phyloP scores from a whole-genome alignment of 139 green algal genomes.

The Closterium sp. region DNA sequence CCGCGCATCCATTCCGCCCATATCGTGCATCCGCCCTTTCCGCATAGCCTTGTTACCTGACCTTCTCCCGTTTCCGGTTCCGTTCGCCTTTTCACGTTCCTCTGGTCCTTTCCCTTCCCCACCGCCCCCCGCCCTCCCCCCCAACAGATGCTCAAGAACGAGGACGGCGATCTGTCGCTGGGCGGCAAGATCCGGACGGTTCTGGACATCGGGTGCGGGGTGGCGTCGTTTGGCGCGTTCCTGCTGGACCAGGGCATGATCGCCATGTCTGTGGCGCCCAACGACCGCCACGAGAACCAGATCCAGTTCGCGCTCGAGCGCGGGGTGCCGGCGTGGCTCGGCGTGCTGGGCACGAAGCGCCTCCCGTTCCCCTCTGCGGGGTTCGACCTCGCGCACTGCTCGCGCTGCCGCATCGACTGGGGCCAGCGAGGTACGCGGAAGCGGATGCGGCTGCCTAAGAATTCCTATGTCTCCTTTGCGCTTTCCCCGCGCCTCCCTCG shows the following conservation, averaged over 20 bases:
- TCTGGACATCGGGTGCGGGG: slow-evolving; percentile 29
- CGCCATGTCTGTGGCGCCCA: slow-evolving; percentile 32
- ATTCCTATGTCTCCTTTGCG: no score
- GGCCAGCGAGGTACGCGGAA: slow-evolving; percentile 3
- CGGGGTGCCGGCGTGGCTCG: slow-evolving; percentile 10
- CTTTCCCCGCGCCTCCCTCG: not conserved
- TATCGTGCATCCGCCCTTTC: not conserved
- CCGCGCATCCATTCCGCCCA: no score
- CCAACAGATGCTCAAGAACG: not conserved
- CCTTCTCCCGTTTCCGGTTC: not conserved
- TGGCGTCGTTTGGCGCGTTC: slow-evolving; percentile 26
- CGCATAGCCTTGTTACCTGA: not conserved
- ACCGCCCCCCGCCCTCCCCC: not conserved
- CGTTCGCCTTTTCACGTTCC: not conserved
- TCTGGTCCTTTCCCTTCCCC: not conserved
- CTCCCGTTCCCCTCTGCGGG: slow-evolving; percentile 15
- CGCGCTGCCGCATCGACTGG: slow-evolving; percentile 41
- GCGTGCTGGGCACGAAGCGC: not conserved
- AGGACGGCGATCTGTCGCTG: slow-evolving; percentile 15
- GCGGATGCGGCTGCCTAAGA: no score
- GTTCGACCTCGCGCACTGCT: slow-evolving; percentile 35
- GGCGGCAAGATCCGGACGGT: slow-evolving; percentile 21
- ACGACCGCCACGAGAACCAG: slow-evolving; percentile 31
- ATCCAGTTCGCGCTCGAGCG: slow-evolving; percentile 35
- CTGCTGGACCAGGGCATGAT: slow-evolving; percentile 17